Evolutionary conservation across 2,329 filamentous ascomycete species (phyloP).

Genomic region (Fusarium sp.): DNA sequence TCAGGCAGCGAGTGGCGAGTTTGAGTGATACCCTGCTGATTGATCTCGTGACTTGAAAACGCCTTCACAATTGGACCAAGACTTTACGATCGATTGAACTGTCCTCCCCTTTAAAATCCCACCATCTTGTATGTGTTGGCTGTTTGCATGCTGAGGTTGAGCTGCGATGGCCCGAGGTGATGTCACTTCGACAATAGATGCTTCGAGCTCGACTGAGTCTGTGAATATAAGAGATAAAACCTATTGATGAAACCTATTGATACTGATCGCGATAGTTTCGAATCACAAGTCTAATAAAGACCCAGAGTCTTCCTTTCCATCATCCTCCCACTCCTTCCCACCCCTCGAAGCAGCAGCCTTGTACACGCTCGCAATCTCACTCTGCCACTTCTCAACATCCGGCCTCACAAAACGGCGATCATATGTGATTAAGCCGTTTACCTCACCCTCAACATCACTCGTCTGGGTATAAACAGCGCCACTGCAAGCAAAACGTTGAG

Average conservation of each 20-base stretch:
- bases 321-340: constrained; percentile 2
- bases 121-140: background rate
- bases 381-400: constrained; percentile 68
- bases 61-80: background rate
- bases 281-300: constrained; percentile 16
- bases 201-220: background rate
- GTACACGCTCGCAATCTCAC: constrained; percentile 70
- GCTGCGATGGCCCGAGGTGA: background rate
- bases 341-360: constrained; percentile 59
- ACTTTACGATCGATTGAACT: background rate
- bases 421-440: constrained; percentile 78
- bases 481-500: constrained; percentile 71
- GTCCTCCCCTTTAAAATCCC: background rate
- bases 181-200: background rate
- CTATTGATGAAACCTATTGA: background rate
- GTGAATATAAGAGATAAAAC: too few species aligned
- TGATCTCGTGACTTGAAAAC: background rate
- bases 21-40: background rate
- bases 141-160: background rate
- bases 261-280: background rate
- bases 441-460: constrained; percentile 79
- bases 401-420: constrained; percentile 71
- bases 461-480: constrained; percentile 80
- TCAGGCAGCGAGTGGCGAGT: background rate
- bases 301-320: background rate